Evolutionary conservation across 345 rosid genomes (phyloP), one percentile per base, ranked within the genome.

Genomic region (Gossypium turneri): DNA sequence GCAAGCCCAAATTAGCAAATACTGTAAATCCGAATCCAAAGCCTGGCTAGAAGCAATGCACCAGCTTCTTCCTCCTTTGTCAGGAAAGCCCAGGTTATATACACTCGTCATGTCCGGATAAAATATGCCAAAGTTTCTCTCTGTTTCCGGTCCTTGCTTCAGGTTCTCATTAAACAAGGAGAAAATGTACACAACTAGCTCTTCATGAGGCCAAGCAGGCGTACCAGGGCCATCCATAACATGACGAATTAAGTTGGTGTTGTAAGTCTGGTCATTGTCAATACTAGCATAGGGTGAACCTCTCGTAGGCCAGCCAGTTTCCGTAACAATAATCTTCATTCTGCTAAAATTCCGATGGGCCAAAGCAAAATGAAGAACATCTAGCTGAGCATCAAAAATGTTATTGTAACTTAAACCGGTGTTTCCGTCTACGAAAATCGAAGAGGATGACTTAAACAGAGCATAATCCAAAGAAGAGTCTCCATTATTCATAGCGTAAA

Each of bases 301-400:
- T 88, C 89, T 90, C 9, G 93, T 84, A 0, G 98, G 99, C 96
- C 94, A 95, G 57, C 99, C 97, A 7, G 97, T 91, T 84, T 93
- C 98, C 0, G 96, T 95, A 11, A 93, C 96, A 94, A 91, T 91
- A 73, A 91, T n/a, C 11, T 2, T 19, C 8, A 1, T 19, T 9
- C 1, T 0, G 0, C 3, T 19, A 24, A 2, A 55, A 5, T n/a
- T 8, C 2, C 2, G 9, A 55, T 6, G 1, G 24, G 58, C 58
- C 22, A 55, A 5, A 5, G 98, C 97, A 61, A 75, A 95, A 80
- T 92, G 87, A 57, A 95, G 79, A 5, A 96, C 89, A 77, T 95
- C 99, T 45, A 95, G 84, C 85, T 95, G 98, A 41, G 99, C 99
- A 85, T 95, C 97, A 7, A 95, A 95, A 97, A 95, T 90, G 88